phyloP scores from a whole-genome alignment of 75 land plant genomes.

The Cryptomeria japonica region DNA sequence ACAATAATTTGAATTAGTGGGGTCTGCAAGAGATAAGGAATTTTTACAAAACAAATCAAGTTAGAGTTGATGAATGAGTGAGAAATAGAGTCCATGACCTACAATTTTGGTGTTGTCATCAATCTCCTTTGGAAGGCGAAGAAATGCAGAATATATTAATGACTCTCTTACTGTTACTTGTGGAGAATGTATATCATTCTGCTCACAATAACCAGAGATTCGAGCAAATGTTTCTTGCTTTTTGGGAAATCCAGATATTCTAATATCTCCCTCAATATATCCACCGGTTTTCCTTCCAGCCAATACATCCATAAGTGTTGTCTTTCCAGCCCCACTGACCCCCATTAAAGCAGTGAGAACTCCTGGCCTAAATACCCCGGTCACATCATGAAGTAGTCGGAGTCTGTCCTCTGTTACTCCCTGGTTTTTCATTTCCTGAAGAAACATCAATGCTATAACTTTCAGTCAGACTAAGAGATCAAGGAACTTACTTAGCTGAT shows the following conservation, averaged over 20 bases:
- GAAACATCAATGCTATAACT: not conserved
- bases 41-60: not conserved
- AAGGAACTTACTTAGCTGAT: not conserved
- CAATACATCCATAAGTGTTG: constrained; percentile 97
- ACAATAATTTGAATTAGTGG: not conserved
- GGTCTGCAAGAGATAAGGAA: not conserved
- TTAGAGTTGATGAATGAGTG: not conserved
- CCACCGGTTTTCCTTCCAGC: constrained; percentile 93
- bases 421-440: constrained; percentile 71
- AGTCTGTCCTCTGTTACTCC: constrained; percentile 55
- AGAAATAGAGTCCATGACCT: not conserved
- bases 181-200: constrained; percentile 92
- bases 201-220: constrained; percentile 83
- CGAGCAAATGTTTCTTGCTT: constrained; percentile 79
- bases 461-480: not conserved
- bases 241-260: constrained; percentile 72
- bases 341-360: constrained; percentile 90
- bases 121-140: constrained; percentile 56
- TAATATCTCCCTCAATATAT: constrained; percentile 83
- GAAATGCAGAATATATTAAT: constrained; percentile 58
- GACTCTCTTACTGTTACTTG: constrained; percentile 86
- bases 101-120: constrained; percentile 18
- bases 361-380: constrained; percentile 79
- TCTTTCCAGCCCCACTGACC: constrained; percentile 94
- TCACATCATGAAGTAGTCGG: constrained; percentile 57